A percentile compares a stretch with the other conserved stretches of the same genome.
Conservation (phyloP, 306 rosid genomes). For the Gleditsia sinensis region DNA sequence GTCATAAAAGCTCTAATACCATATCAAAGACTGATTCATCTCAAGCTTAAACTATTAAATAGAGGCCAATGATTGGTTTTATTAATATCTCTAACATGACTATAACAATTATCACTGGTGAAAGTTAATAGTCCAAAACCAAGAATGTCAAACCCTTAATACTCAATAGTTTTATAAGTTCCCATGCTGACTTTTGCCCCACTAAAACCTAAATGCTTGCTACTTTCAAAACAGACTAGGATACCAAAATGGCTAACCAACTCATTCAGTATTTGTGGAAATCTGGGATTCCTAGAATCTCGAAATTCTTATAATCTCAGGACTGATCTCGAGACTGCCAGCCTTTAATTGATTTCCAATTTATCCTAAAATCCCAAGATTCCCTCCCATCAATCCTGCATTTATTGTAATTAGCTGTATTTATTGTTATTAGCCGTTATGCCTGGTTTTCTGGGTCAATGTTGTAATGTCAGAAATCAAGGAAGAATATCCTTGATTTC, state of each 20-base stretch:
- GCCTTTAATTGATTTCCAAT: no score
- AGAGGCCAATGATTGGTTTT: neutral
- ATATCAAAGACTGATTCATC: neutral
- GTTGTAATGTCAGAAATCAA: no score
- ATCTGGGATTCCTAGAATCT: no score
- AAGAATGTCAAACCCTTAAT: neutral
- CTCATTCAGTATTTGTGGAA: no score
- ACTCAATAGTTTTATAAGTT: neutral
- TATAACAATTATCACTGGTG: neutral
- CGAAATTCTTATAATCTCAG: no score
- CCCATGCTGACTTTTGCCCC: neutral
- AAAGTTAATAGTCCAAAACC: neutral
- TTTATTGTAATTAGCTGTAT: no score
- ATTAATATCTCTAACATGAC: neutral
- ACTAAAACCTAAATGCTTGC: neutral
- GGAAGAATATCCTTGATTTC: no score
- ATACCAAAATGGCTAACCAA: neutral
- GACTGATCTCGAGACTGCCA: no score
- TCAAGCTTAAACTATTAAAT: neutral
- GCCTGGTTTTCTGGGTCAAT: no score
- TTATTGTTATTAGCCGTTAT: no score
- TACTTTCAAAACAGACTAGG: neutral
- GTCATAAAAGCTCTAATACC: neutral
- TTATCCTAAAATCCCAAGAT: no score
- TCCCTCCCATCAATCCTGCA: no score